These are phyloP conservation scores for Orychophragmus violaceus DNA, from an alignment of 345 rosid species.

Conservation along the genomic window DNA sequence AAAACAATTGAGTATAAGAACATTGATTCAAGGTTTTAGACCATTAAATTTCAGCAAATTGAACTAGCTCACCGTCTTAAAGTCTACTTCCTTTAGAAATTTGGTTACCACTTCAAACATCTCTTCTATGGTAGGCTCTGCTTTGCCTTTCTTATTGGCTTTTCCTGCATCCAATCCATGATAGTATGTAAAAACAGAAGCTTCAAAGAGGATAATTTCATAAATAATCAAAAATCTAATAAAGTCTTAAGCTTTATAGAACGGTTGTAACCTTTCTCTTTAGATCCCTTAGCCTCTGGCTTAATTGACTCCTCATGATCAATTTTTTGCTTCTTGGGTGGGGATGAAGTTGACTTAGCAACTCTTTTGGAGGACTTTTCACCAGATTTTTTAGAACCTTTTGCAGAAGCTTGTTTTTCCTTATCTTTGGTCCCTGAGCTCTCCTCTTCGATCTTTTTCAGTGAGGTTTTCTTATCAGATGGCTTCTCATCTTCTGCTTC, in stretches of 20 bases:
- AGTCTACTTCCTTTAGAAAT: constrained; percentile 91
- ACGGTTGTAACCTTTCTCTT: constrained; percentile 53
- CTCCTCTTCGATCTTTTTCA: constrained; percentile 42
- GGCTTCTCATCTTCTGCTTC: constrained; percentile 34
- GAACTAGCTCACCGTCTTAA: constrained; percentile 70
- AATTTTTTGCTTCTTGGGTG: constrained; percentile 31
- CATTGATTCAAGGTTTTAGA: background rate
- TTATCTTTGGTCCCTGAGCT: constrained; percentile 38
- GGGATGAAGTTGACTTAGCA: constrained; percentile 41
- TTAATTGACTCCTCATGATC: constrained; percentile 31
- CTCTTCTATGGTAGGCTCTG: constrained; percentile 75
- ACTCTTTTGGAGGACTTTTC: constrained; percentile 33
- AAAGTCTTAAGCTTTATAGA: background rate
- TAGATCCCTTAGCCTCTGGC: constrained; percentile 44
- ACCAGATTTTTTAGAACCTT: constrained; percentile 36
- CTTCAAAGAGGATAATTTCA: background rate
- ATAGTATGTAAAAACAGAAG: constrained; percentile 4
- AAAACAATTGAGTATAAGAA: background rate
- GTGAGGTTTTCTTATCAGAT: constrained; percentile 37
- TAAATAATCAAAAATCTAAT: background rate
- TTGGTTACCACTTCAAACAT: constrained; percentile 79
- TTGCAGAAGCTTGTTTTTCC: constrained; percentile 40
- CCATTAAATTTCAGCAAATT: background rate
- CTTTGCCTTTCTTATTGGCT: constrained; percentile 54
- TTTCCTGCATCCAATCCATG: constrained; percentile 50